Evolutionary conservation across 768 basidiomycete species (phyloP), one percentile per base, ranked within the genome.

Genomic region (Fibroporia radiculosa): DNA sequence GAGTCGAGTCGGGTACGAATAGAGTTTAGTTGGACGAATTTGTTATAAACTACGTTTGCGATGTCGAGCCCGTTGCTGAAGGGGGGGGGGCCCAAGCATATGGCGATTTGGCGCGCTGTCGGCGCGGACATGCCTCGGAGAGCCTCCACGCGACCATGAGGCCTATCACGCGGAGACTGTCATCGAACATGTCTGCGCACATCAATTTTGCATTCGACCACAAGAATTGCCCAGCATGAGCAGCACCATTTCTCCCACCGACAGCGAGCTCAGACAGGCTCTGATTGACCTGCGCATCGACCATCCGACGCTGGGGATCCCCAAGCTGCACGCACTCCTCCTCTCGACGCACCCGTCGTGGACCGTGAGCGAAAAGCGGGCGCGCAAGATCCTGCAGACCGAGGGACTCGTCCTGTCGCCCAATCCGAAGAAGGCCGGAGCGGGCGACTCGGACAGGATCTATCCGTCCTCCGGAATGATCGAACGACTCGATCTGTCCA

Each of bases 311-410:
- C 69, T 86, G 16, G 91, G 90, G 2, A 77, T 87, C 32, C 56
- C 70, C 14, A 93, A 89, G 64, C 69, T 89, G 3, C 82, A 87
- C 44, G 66, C 73, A 2, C 69, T 77, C 5, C 64, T 93, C 7
- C 72, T 83, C 11, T 61, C 69, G 11, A 63, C 67, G 8, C 65
- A 85, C 52, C 75, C 84, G 2, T 68, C 73, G 19, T 93, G 88
- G 87, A 61, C 72, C 0, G 85, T 92, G 51, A 87, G 86, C 59
- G 91, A 93, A 62, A 92, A 90, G 56, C 75, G 91, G 19, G 73
- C 83, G 3, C 67, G 80, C 37, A 91, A 86, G 61, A 65, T 85
- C 38, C 64, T 92, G 1, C 81, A 84, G 50, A 66, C 57, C 16
- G 73, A 77, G 47, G 78, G 77, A 0, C 66, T 82, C 25, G 62